A percentile compares a stretch with the other conserved stretches of the same genome.
Evolutionary conservation across 176 grass and related monocot genomes (phyloP).

Genomic region (Oropetium thomaeum): DNA sequence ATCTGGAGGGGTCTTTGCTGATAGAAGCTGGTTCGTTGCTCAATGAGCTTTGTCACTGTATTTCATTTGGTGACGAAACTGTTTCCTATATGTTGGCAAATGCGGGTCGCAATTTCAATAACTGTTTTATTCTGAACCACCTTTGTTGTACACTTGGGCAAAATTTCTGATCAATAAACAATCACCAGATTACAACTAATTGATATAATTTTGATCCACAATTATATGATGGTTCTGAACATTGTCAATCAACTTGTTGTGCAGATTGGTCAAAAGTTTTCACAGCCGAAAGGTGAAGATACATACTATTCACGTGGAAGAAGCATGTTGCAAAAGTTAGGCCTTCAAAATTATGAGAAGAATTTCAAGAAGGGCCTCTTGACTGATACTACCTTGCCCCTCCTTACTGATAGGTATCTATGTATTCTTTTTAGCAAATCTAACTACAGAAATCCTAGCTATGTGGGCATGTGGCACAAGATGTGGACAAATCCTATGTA

Average conservation of each 20-base stretch:
- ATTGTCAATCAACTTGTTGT: conserved; percentile 22
- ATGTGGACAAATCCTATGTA: background rate
- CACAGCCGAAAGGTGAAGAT: conserved; percentile 66
- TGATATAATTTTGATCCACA: background rate
- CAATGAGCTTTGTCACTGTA: conserved; percentile 4
- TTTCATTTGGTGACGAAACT: background rate
- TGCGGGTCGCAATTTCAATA: background rate
- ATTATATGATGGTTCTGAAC: background rate
- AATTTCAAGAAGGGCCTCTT: conserved; percentile 97
- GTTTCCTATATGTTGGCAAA: conserved; percentile 5
- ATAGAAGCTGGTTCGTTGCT: background rate
- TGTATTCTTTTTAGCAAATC: background rate
- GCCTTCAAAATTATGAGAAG: conserved; percentile 96
- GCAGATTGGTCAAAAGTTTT: conserved; percentile 90
- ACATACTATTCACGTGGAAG: conserved; percentile 62
- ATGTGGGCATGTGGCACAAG: background rate
- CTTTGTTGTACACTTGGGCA: background rate
- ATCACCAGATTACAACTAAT: background rate
- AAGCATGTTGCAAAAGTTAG: conserved; percentile 71
- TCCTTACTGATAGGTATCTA: conserved; percentile 80
- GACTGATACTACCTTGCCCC: conserved; percentile 76
- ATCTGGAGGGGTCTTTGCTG: background rate
- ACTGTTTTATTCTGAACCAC: background rate
- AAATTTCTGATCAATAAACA: conserved; percentile 18
- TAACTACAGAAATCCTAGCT: background rate